Conservation (phyloP, 2,329 filamentous ascomycete species). For the Dendrostoma leiphaemia region DNA sequence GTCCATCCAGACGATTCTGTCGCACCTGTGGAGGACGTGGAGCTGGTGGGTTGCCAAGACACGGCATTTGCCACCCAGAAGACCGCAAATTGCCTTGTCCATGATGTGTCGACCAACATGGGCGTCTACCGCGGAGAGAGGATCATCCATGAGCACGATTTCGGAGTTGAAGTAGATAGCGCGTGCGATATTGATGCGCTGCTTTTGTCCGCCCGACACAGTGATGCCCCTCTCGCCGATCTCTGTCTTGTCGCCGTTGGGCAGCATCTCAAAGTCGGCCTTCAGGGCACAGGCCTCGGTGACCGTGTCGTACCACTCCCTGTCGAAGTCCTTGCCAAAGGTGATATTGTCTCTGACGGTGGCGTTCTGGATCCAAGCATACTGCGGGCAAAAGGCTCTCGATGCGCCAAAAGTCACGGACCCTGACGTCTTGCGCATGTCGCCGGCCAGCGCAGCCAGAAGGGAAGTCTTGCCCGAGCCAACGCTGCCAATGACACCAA, state of each 20-base stretch:
- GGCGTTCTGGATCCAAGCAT: conserved; percentile 90
- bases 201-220: conserved; percentile 95
- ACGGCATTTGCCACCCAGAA: conserved; percentile 64
- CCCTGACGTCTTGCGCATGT: conserved; percentile 78
- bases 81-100: conserved; percentile 67
- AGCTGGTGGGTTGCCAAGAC: conserved; percentile 69
- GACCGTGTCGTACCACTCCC: conserved; percentile 73
- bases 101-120: conserved; percentile 47
- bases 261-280: conserved; percentile 89
- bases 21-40: conserved; percentile 64
- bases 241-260: conserved; percentile 82
- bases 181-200: conserved; percentile 89
- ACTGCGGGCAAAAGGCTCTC: conserved; percentile 84
- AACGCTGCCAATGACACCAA: conserved; percentile 75
- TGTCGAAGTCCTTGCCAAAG: conserved; percentile 72
- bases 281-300: conserved; percentile 78
- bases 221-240: conserved; percentile 96
- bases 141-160: conserved; percentile 33
- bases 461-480: conserved; percentile 83
- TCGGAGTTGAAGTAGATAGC: conserved; percentile 35
- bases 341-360: conserved; percentile 79
- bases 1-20: conserved; percentile 66
- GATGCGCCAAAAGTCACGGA: conserved; percentile 71
- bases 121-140: conserved; percentile 32
- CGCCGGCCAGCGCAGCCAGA: conserved; percentile 78